Evolutionary conservation across 2,329 filamentous ascomycete genomes (phyloP), one percentile per base, ranked within the genome.

Genomic region (Penicillium hesseltinei): DNA sequence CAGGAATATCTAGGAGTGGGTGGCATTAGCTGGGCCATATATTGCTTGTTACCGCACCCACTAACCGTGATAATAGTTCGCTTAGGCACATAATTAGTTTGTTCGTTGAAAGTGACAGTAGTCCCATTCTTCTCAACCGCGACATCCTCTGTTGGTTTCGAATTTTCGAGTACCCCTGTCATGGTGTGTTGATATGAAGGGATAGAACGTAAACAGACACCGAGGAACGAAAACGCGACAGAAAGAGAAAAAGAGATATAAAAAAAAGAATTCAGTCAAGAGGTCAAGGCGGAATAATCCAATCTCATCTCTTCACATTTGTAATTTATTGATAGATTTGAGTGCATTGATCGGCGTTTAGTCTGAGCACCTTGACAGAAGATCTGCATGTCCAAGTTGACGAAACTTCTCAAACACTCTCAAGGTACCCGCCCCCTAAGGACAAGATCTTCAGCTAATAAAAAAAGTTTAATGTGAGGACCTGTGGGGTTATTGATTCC

Each of bases 61-160:
- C 65, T 57, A 68, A 82, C 81, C n/a, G 76, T 83, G 61, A 83
- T 78, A 48, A 84, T 82, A 1, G 74, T 81, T 25, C 73, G 73
- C 49, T 65, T 76, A 5, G 81, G 79, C 3, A 83, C 80, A 72
- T 83, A 84, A 60, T 83, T 82, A 17, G 81, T 83, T 66, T 84
- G 81, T 61, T 84, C 81, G 42, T 81, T 83, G 69, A 84, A 82
- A 21, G 58, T 40, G 23, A 64, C 27, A 19, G 58, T 51, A 17
- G 57, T 45, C 11, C 36, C 56, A 50, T 58, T 57, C 40, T 66
- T 49, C 51, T 45, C 47, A 46, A 45, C 17, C 29, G 35, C 15
- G 9, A 49, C 11, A 35, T 56, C 38, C 40, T 57, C 47, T 15
- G 25, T 42, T 44, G 40, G 38, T 25, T 42, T 61, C 51, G 58